Percentiles rank a stretch among this genome's conserved stretches.
Evolutionary conservation across 2,329 filamentous ascomycete species (phyloP).

Genomic region (Cryoendolithus antarcticus): DNA sequence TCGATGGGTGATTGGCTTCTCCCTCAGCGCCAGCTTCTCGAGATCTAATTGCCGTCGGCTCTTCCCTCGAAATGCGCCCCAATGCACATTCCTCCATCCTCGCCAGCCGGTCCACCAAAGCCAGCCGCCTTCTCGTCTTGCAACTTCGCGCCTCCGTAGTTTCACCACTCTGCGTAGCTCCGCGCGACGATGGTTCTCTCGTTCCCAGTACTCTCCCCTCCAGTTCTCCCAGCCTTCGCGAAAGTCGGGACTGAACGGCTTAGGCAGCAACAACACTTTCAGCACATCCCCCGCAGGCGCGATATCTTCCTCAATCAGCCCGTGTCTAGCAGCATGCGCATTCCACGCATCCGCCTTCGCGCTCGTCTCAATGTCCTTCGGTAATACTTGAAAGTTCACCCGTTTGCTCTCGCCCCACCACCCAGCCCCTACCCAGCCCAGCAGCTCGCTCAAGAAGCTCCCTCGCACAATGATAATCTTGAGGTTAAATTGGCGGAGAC

Average conservation of each 20-base stretch:
- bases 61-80: conserved; percentile 13
- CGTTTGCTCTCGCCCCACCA: conserved; percentile 20
- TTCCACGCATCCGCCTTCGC: conserved; percentile 51
- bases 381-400: conserved; percentile 24
- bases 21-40: conserved; percentile 17
- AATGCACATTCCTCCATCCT: conserved; percentile 30
- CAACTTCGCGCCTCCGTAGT: conserved; percentile 54
- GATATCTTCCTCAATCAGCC: conserved; percentile 67
- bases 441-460: conserved; percentile 66
- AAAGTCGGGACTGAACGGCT: conserved; percentile 89
- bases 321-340: conserved; percentile 23
- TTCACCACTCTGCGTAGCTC: conserved; percentile 59
- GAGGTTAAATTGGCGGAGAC: conserved; percentile 83
- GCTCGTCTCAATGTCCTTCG: conserved; percentile 30
- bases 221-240: conserved; percentile 96
- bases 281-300: conserved; percentile 83
- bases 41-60: conserved; percentile 18
- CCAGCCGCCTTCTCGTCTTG: conserved; percentile 60
- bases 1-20: conserved; percentile 12
- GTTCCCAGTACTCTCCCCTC: conserved; percentile 89
- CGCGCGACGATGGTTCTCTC: conserved; percentile 79
- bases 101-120: conserved; percentile 79
- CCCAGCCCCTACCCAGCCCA: conserved; percentile 36
- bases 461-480: conserved; percentile 85
- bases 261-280: conserved; percentile 78